Evolutionary conservation across 192 early-diverging fungal genomes (phyloP), one percentile per base, ranked within the genome.

Genomic region (Backusella australiensis): DNA sequence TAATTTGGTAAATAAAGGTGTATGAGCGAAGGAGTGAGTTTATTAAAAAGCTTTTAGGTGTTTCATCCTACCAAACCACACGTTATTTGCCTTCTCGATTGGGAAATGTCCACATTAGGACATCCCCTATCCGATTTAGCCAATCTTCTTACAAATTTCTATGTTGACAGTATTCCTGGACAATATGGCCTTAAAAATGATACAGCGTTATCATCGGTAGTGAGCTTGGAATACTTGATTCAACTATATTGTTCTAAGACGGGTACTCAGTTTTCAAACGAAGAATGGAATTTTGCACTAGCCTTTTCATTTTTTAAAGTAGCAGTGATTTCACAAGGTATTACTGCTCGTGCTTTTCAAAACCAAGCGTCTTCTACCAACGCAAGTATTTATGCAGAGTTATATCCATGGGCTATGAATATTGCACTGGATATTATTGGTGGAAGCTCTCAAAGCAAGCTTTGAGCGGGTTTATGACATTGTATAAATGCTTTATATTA

Each of bases 41-140:
- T 44, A 44, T 44, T 44, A 14, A 44, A 14, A 74, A 14, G 19
- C 32, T n/a, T 77, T 15, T 71, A 87, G 84, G 79, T 94, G 0
- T 97, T 93, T 86, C 93, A 98, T 77, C 89, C 92, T 53, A 88
- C 85, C 2, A 85, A 92, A 67, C 83, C 92, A 23, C 74, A 79
- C 3, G 91, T 97, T 5, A 93, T 97, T 85, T 94, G 94, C 14
- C 85, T 97, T 41, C 89, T 99, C 23, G 97, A 97, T 80, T 97
- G 97, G 95, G 91, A 96, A 87, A 75, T 95, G 35, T 94, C 93
- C 17, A 97, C 97, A 6, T 88, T 97, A 56, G 96, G 96, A 5
- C 94, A 99, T 75, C 97, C 96, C 39, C 89, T 93, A 44, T 90
- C 94, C 1, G 97, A 99, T 78, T 83, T 99, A 29, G 94, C 96